Evolutionary conservation across 1,284 basidiomycete genomes (phyloP).

Genomic region (Apiotrichum gamsii): DNA sequence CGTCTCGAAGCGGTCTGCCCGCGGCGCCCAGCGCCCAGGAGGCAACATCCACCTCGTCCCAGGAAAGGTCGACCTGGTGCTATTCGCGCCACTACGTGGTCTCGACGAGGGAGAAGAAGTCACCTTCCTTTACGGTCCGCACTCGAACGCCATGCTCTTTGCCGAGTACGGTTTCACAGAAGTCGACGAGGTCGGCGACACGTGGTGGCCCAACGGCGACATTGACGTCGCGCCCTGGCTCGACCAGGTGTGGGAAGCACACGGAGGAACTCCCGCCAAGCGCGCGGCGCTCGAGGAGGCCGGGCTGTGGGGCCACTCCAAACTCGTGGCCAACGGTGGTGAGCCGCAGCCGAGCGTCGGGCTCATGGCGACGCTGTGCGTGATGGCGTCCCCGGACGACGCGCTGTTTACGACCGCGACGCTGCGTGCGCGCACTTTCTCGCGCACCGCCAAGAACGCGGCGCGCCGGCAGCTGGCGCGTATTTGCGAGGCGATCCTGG

Average conservation of each 20-base stretch:
- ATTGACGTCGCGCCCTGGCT: constrained; percentile 59
- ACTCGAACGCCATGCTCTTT: constrained; percentile 66
- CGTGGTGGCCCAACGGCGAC: constrained; percentile 46
- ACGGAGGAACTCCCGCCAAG: constrained; percentile 11
- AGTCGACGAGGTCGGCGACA: constrained; percentile 35
- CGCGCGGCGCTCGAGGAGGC: constrained; percentile 13
- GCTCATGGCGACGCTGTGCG: constrained; percentile 14
- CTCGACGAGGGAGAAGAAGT: constrained; percentile 58
- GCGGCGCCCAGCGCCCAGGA: constrained; percentile 34
- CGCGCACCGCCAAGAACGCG: constrained; percentile 7
- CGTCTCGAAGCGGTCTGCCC: constrained; percentile 2
- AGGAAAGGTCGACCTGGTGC: constrained; percentile 50
- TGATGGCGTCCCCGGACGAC: constrained; percentile 8
- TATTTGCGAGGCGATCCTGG: constrained; percentile 11
- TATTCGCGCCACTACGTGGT: constrained; percentile 53
- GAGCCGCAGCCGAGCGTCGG: constrained; percentile 14
- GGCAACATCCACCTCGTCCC: constrained; percentile 46
- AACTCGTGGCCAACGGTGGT: constrained; percentile 13
- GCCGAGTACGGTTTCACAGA: constrained; percentile 77
- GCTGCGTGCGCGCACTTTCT: constrained; percentile 9
- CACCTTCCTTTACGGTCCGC: constrained; percentile 66
- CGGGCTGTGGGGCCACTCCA: constrained; percentile 16
- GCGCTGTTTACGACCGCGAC: not conserved
- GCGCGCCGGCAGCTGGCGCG: constrained; percentile 8
- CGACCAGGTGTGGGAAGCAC: constrained; percentile 47